Evolutionary conservation across 345 rosid genomes (phyloP).

Genomic region (Reutealis trisperma): DNA sequence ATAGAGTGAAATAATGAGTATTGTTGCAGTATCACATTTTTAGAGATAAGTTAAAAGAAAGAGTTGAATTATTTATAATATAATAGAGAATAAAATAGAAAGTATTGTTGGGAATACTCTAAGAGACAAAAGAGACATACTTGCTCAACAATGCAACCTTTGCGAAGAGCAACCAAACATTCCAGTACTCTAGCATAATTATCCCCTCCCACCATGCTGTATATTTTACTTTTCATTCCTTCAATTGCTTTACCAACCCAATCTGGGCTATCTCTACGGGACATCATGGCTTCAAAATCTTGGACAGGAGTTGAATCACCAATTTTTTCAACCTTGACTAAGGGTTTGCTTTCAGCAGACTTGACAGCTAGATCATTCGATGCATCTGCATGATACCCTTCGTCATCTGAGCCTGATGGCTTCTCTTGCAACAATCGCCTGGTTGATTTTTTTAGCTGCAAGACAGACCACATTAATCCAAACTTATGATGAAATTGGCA

Average conservation of each 20-base stretch:
- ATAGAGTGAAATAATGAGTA: too few species aligned
- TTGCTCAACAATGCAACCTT: constrained; percentile 84
- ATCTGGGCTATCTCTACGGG: constrained; percentile 70
- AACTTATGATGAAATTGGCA: constrained; percentile 1
- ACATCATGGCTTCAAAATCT: constrained; percentile 85
- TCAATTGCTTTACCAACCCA: constrained; percentile 66
- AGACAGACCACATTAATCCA: constrained; percentile 8
- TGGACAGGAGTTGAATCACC: constrained; percentile 66
- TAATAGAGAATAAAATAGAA: too few species aligned
- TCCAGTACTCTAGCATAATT: constrained; percentile 54
- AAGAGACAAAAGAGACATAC: constrained; percentile 34
- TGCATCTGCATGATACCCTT: constrained; percentile 27
- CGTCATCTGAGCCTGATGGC: constrained; percentile 69
- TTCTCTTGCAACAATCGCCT: constrained; percentile 50
- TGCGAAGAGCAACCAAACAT: constrained; percentile 67
- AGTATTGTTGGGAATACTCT: too few species aligned
- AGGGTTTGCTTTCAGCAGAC: constrained; percentile 30
- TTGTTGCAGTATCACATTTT: too few species aligned
- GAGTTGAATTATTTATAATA: too few species aligned
- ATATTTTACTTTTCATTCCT: constrained; percentile 59
- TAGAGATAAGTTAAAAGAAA: too few species aligned
- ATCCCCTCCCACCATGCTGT: constrained; percentile 47
- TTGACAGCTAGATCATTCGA: constrained; percentile 29
- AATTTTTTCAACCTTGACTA: constrained; percentile 36
- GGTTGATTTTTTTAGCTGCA: constrained; percentile 68